Conservation (phyloP, 441 rosid species). For the Theobroma grandiflorum region DNA sequence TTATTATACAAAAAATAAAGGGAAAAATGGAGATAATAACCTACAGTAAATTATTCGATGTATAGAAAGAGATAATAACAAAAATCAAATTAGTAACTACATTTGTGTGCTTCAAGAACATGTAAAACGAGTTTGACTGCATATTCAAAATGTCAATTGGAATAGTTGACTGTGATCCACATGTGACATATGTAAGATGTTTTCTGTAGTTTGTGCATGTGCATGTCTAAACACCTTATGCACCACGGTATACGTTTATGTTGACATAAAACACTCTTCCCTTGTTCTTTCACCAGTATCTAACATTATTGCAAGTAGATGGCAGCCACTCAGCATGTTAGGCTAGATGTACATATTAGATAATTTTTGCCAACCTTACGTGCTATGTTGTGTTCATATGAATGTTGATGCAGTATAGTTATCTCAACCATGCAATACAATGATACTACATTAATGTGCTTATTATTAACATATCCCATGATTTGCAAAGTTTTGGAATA, state of each 20-base stretch:
- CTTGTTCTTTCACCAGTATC: too few species aligned
- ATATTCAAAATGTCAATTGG: background rate
- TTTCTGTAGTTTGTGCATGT: background rate
- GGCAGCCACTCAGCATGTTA: too few species aligned
- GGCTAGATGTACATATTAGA: background rate
- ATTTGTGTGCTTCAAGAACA: background rate
- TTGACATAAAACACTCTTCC: background rate
- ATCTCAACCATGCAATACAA: too few species aligned
- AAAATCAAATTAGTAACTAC: background rate
- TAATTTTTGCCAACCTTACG: background rate
- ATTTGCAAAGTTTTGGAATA: background rate
- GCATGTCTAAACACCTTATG: background rate
- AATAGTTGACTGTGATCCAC: background rate
- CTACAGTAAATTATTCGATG: background rate
- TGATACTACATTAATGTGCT: too few species aligned
- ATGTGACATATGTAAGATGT: background rate
- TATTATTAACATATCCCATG: too few species aligned
- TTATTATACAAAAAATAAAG: background rate
- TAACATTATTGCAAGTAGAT: too few species aligned
- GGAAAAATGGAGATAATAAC: background rate
- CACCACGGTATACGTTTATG: background rate
- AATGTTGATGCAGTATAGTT: background rate
- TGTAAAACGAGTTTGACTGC: background rate
- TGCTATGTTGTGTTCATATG: background rate
- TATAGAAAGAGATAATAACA: background rate